Evolutionary conservation across 768 basidiomycete genomes (phyloP), one percentile per base, ranked within the genome.

Genomic region (Collybia sp.): DNA sequence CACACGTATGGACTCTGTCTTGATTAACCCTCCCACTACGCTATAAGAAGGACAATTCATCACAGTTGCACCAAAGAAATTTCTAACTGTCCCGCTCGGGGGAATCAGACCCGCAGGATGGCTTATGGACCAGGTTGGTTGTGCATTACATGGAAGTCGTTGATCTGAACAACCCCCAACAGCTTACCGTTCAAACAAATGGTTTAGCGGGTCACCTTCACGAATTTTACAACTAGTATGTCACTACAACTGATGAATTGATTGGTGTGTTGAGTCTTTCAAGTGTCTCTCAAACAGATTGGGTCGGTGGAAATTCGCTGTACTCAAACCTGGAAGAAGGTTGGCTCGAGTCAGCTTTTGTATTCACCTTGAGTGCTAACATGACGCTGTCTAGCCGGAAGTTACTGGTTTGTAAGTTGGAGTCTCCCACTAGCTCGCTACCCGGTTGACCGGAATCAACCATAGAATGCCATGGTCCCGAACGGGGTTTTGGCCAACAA

Each of bases 351-450:
- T 12, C 15, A 11, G 17, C 5, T 25, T 16, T 9, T 2, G 6
- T n/a, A 3, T 2, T 25, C 12, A 33, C n/a, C 12, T 16, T 20
- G 2, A 35, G 13, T 15, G 17, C 20, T 34, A 19, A 42, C n/a
- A 25, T 40, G 13, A 19, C 18, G 17, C 17, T 31, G n/a, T 40
- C 12, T 40, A 79, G 77, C 76, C 50, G 76, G 76, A 40, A 77
- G 76, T 58, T 79, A 79, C 51, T 78, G 76, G 77, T 79, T 76
- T 72, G 76, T 73, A 49, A 40, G 73, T 71, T 10, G 8, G 25
- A 31, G 44, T n/a, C 15, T 16, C 12, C 18, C 34, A 31, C n/a
- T 25, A 10, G 4, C 18, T 18, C 18, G 19, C 20, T 18, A 31
- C 18, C 35, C 39, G 15, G n/a, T 41, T 30, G 46, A 30, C 50